Percentiles rank a stretch among this genome's conserved stretches.
phyloP scores from a whole-genome alignment of 257 asterid species.

The Verbena officinalis region DNA sequence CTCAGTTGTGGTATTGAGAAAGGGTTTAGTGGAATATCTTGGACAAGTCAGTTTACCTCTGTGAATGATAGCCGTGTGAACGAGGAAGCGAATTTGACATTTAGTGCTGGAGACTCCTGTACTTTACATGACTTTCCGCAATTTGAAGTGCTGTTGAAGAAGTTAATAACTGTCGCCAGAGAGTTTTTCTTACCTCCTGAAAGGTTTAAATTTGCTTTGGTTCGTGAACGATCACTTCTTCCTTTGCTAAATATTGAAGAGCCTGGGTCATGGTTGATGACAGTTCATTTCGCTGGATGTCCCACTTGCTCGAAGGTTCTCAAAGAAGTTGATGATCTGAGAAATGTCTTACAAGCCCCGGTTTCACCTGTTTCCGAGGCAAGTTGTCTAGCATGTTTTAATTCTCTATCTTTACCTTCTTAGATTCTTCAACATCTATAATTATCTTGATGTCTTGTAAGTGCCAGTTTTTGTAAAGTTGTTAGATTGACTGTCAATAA shows the following conservation, averaged over 20 bases:
- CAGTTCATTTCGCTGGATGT: constrained; percentile 68
- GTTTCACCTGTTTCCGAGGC: constrained; percentile 72
- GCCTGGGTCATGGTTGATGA: constrained; percentile 63
- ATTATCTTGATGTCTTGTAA: constrained; percentile 10
- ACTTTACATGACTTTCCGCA: constrained; percentile 55
- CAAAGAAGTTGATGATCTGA: constrained; percentile 65
- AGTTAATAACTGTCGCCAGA: constrained; percentile 58
- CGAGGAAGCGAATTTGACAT: constrained; percentile 47
- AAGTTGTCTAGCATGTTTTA: constrained; percentile 40
- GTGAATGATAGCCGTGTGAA: constrained; percentile 46
- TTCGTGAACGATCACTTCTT: constrained; percentile 69
- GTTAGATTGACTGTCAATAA: not conserved
- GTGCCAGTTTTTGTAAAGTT: not conserved
- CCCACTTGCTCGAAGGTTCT: constrained; percentile 68
- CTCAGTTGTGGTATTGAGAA: constrained; percentile 55
- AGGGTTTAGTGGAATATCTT: constrained; percentile 43
- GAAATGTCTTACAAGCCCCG: constrained; percentile 54
- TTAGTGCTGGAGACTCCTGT: constrained; percentile 52
- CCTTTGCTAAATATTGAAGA: constrained; percentile 58
- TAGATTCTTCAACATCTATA: constrained; percentile 20
- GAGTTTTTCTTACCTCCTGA: constrained; percentile 86
- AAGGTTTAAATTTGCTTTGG: constrained; percentile 65
- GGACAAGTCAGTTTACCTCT: constrained; percentile 49
- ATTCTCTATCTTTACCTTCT: constrained; percentile 23
- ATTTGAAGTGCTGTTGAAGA: constrained; percentile 63